Conservation (phyloP, 495 filamentous ascomycete genomes). For the Aspergillus nanangensis region DNA sequence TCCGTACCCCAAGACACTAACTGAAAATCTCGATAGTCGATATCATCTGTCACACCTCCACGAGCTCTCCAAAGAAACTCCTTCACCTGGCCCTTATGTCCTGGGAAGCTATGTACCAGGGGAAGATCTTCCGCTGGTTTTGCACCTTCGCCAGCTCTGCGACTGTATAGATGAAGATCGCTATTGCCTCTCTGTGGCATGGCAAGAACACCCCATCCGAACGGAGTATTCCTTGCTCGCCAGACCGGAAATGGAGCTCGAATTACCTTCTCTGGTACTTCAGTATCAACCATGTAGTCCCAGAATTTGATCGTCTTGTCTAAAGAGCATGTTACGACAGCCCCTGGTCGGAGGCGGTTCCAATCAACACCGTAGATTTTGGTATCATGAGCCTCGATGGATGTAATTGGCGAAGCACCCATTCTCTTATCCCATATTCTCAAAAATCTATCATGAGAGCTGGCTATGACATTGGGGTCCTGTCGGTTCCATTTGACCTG, state of each 20-base stretch:
- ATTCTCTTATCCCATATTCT: slow-evolving; percentile 89
- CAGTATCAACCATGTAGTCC: slow-evolving; percentile 65
- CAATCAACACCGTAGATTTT: slow-evolving; percentile 97
- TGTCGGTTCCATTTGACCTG: slow-evolving; percentile 96
- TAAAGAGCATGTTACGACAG: slow-evolving; percentile 80
- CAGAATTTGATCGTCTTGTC: slow-evolving; percentile 94
- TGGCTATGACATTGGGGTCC: slow-evolving; percentile 78
- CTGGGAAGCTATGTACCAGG: slow-evolving; percentile 69
- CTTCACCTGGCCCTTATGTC: slow-evolving; percentile 82
- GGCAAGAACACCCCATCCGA: slow-evolving; percentile 79
- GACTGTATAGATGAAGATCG: slow-evolving; percentile 81
- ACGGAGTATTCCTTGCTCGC: slow-evolving; percentile 91
- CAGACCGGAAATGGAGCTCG: slow-evolving; percentile 82
- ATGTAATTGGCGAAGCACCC: slow-evolving; percentile 71
- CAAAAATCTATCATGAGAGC: slow-evolving; percentile 81
- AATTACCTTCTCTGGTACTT: slow-evolving; percentile 69
- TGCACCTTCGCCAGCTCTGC: slow-evolving; percentile 44
- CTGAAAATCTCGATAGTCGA: slow-evolving; percentile 90
- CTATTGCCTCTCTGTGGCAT: slow-evolving; percentile 89
- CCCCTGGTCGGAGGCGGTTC: slow-evolving; percentile 70
- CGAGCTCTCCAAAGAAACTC: slow-evolving; percentile 90
- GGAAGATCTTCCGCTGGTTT: slow-evolving; percentile 40
- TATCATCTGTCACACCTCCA: slow-evolving; percentile 61
- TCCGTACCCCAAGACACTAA: slow-evolving; percentile 92
- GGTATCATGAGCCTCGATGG: slow-evolving; percentile 85